Conservation (phyloP, 225 moss, liverwort and hornwort species). For the Rhytidiadelphus loreus region DNA sequence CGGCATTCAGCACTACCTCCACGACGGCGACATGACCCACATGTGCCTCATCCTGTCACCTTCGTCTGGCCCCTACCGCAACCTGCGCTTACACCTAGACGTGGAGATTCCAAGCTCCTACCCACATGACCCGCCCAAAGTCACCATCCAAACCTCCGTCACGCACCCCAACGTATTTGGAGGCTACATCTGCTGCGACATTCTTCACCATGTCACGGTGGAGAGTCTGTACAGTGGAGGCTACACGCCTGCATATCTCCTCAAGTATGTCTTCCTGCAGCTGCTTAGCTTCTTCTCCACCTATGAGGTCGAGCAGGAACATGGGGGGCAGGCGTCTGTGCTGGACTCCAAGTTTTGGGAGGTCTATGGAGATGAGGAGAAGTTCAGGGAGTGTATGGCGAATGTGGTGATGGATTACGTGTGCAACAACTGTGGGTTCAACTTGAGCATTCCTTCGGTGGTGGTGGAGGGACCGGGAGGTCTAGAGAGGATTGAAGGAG, state of each 20-base stretch:
- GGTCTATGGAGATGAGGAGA: not conserved
- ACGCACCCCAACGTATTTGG: not conserved
- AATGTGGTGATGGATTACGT: not conserved
- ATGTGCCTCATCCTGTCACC: not conserved
- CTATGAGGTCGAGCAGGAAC: not conserved
- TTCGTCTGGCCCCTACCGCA: not conserved
- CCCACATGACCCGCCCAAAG: not conserved
- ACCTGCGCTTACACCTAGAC: not conserved
- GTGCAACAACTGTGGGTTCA: not conserved
- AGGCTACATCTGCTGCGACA: not conserved
- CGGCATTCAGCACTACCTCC: not conserved
- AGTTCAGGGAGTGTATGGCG: not conserved
- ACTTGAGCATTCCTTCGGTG: not conserved
- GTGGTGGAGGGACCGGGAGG: not conserved
- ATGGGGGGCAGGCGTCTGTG: not conserved
- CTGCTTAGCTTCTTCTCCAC: not conserved
- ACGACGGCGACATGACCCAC: not conserved
- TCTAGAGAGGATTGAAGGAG: not conserved
- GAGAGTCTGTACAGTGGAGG: not conserved
- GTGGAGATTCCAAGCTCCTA: not conserved
- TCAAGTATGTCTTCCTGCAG: not conserved
- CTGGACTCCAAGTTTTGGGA: not conserved
- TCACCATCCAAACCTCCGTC: not conserved
- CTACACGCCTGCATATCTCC: not conserved
- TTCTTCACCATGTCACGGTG: not conserved